Evolutionary conservation across 2,329 filamentous ascomycete species (phyloP), one percentile per base, ranked within the genome.

Genomic region (Aspergillus fijiensis): DNA sequence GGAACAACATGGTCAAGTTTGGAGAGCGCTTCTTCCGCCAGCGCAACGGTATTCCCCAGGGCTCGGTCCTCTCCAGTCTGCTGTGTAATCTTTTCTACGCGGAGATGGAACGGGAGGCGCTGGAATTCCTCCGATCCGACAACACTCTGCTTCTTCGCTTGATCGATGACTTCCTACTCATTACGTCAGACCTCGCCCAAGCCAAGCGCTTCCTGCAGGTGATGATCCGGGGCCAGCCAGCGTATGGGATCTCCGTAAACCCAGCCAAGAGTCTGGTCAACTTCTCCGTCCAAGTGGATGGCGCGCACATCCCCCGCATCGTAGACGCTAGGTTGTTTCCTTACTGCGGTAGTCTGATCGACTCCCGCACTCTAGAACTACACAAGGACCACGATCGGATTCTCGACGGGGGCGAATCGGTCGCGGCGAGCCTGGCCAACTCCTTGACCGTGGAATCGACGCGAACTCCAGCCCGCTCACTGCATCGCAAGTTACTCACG

Each of bases 41-140:
- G 73, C 94, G 88, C 73, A 80, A 84, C 23, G 95, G 95, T 14
- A 98, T 99, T 45, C 93, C 95, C 0, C 95, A 99, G 74, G 95
- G 95, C 7, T 97, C 93, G 0, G 84, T 97, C 1, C 74, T 99
- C 5, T 97, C 93, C 0, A 90, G 89, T 49, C 81, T 92, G 47
- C 81, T 99, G 5, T 98, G 95, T 81, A 98, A 92, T 76, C 94
- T 96, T 76, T 97, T 98, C 75, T 99, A 99, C 72, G 93, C 91
- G 5, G 87, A 95, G 63, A 84, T 98, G 1, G 95, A 99, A 74
- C 77, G 77, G 6, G 81, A 87, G 27, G 79, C 88, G 14, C 80
- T 98, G 2, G 72, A 70, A 0, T 98, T 97, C 70, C 76, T 95
- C 2, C 67, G 80, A 16, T 70, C 77, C 0, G 70, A 74, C n/a